A percentile compares a stretch with the other conserved stretches of the same genome.
Evolutionary conservation across 768 basidiomycete genomes (phyloP).

Genomic region (Russula brevipes): DNA sequence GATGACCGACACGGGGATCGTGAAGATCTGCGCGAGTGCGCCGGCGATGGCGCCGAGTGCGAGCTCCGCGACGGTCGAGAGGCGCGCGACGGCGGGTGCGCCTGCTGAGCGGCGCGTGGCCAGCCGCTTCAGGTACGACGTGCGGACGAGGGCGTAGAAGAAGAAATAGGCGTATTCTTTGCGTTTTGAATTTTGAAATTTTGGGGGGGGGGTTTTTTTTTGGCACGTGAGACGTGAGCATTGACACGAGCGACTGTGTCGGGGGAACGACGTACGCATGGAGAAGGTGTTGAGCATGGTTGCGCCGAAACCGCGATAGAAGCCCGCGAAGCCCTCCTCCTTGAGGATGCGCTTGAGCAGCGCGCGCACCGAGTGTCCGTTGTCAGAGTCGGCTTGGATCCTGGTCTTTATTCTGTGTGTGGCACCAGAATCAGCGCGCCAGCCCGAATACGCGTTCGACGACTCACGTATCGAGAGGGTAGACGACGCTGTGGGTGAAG

Average conservation of each 20-base stretch:
- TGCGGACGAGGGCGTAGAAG: conserved; percentile 91
- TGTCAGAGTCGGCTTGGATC: conserved; percentile 74
- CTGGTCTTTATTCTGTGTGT: conserved; percentile 79
- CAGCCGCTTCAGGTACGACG: conserved; percentile 71
- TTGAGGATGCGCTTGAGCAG: conserved; percentile 67
- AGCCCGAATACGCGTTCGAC: not conserved
- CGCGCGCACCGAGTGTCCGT: conserved; percentile 55
- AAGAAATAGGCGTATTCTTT: conserved; percentile 99
- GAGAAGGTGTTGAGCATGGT: conserved; percentile 99
- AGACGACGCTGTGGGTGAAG: conserved; percentile 60
- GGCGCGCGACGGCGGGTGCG: conserved; percentile 51
- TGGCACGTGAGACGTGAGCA: no score
- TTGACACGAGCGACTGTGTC: not conserved
- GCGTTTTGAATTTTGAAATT: not conserved
- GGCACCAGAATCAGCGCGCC: not conserved
- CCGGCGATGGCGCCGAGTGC: conserved; percentile 88
- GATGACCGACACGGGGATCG: conserved; percentile 95
- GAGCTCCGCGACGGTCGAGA: conserved; percentile 78
- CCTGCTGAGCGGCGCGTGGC: conserved; percentile 54
- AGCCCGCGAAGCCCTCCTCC: conserved; percentile 76
- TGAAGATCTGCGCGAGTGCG: conserved; percentile 94
- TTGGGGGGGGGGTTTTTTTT: not conserved
- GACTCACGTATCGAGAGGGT: conserved; percentile 77
- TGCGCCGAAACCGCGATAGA: conserved; percentile 89
- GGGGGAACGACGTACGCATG: conserved; percentile 61